These are phyloP conservation scores for Amorphotheca resinae DNA, from an alignment of 495 filamentous ascomycete genomes.

Conservation along the genomic window DNA sequence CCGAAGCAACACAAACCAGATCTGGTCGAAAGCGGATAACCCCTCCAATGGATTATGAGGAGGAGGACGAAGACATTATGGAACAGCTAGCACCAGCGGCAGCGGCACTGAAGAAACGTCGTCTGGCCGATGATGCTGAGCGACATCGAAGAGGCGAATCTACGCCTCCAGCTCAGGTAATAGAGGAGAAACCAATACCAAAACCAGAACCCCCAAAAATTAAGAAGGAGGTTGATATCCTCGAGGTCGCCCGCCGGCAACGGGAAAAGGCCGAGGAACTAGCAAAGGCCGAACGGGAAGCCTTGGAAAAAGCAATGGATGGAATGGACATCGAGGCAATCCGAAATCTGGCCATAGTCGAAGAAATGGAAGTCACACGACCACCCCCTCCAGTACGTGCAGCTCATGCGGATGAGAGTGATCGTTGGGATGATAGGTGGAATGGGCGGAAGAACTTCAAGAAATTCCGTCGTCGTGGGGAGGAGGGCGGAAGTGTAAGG, in stretches of 20 bases:
- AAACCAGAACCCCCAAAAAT: slow-evolving; percentile 8
- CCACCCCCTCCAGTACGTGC: slow-evolving; percentile 9
- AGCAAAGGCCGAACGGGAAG: slow-evolving; percentile 45
- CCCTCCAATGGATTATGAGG: slow-evolving; percentile 25
- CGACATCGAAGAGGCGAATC: slow-evolving; percentile 22
- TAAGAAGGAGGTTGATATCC: slow-evolving; percentile 46
- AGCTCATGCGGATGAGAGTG: slow-evolving; percentile 31
- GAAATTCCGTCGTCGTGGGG: slow-evolving; percentile 59
- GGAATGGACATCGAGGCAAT: slow-evolving; percentile 59
- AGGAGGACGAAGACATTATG: slow-evolving; percentile 43
- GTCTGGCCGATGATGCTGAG: slow-evolving; percentile 36
- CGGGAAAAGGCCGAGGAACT: slow-evolving; percentile 58
- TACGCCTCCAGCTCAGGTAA: slow-evolving; percentile 6
- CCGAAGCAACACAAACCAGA: slow-evolving; percentile 1
- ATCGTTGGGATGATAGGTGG: slow-evolving; percentile 83
- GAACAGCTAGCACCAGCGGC: slow-evolving; percentile 58
- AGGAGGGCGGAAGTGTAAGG: slow-evolving; percentile 28
- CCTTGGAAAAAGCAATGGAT: slow-evolving; percentile 36
- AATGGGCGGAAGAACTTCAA: slow-evolving; percentile 98
- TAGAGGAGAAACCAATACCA: slow-evolving; percentile 4
- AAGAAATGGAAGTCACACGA: slow-evolving; percentile 56
- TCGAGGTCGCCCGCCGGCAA: slow-evolving; percentile 53
- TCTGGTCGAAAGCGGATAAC: slow-evolving; percentile 32
- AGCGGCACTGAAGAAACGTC: slow-evolving; percentile 57
- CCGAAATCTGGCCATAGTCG: slow-evolving; percentile 63